Percentiles rank a stretch among this genome's conserved stretches.
Evolutionary conservation across 2,329 filamentous ascomycete genomes (phyloP).

Genomic region (Diaporthe sp.): DNA sequence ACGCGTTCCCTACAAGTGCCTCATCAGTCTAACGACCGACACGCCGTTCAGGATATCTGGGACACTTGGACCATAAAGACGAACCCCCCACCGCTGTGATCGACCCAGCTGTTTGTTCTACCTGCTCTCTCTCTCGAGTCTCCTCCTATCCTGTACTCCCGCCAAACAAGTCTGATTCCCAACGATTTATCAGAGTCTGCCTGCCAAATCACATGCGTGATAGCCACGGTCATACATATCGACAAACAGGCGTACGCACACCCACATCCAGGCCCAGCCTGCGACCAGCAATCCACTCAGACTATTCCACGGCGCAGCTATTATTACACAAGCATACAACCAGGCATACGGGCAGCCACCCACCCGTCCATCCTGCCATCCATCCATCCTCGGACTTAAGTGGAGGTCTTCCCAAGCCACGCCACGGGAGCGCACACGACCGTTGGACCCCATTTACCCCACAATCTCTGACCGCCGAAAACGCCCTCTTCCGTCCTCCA

Average conservation of each 20-base stretch:
- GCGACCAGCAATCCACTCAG: neutral
- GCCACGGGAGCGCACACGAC: conserved; percentile 18
- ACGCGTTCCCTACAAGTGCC: conserved; percentile 7
- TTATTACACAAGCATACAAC: conserved; percentile 25
- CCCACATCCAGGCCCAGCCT: conserved; percentile 9
- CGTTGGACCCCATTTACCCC: conserved; percentile 40
- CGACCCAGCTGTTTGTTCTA: neutral
- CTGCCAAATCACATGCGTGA: neutral
- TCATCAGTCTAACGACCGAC: conserved; percentile 3
- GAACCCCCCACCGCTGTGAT: conserved; percentile 25
- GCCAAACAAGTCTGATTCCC: neutral
- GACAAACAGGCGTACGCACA: conserved; percentile 23
- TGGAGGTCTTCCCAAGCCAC: conserved; percentile 22
- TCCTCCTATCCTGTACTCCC: neutral
- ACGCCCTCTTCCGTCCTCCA: conserved; percentile 27
- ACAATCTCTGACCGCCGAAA: conserved; percentile 43
- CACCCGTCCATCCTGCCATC: neutral
- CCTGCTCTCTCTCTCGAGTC: conserved; percentile 11
- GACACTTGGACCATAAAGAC: conserved; percentile 27
- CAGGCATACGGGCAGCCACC: conserved; percentile 16
- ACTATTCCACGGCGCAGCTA: neutral
- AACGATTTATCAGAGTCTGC: conserved; percentile 2
- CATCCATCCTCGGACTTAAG: neutral
- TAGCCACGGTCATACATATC: conserved; percentile 13
- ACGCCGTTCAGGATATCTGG: conserved; percentile 22